Percentiles rank a stretch among this genome's conserved stretches.
Conservation (phyloP, 2,329 filamentous ascomycete genomes). For the Microsporum audouinii region DNA sequence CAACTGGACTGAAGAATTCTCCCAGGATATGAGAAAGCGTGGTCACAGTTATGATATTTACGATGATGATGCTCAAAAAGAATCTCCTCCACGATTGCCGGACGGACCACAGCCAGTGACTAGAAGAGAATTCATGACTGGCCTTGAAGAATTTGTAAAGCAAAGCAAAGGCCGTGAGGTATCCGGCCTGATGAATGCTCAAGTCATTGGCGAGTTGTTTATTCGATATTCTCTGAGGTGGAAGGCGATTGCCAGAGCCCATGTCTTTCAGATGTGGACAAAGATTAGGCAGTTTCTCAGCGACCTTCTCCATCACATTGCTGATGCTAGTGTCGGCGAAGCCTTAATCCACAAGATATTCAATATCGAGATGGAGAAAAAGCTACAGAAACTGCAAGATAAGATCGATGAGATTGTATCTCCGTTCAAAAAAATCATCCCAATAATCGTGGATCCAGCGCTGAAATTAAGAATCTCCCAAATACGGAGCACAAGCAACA, state of each 20-base stretch:
- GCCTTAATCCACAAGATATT: constrained; percentile 17
- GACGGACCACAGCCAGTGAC: constrained; percentile 14
- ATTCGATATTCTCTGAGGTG: constrained; percentile 30
- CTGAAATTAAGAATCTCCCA: constrained; percentile 7
- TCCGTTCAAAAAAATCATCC: constrained; percentile 16
- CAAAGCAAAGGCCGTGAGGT: constrained; percentile 23
- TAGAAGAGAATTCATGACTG: constrained; percentile 12
- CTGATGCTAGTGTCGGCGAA: constrained; percentile 11
- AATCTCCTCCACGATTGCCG: constrained; percentile 5
- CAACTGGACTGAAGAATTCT: constrained; percentile 17
- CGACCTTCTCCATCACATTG: constrained; percentile 16
- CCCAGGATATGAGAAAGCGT: constrained; percentile 15
- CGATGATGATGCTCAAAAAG: constrained; percentile 6
- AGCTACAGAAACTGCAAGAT: constrained; percentile 13
- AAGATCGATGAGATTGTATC: constrained; percentile 18
- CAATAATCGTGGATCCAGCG: constrained; percentile 14
- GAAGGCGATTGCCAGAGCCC: constrained; percentile 21
- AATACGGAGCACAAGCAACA: constrained; percentile 7
- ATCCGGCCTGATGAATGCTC: constrained; percentile 30
- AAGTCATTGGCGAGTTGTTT: constrained; percentile 32
- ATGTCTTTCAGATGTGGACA: constrained; percentile 15
- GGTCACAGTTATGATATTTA: constrained; percentile 18
- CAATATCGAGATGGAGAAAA: constrained; percentile 13
- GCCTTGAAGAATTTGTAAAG: constrained; percentile 11
- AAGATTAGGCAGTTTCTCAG: constrained; percentile 14